phyloP scores from a whole-genome alignment of 495 filamentous ascomycete species.

The Bacidia gigantensis region DNA sequence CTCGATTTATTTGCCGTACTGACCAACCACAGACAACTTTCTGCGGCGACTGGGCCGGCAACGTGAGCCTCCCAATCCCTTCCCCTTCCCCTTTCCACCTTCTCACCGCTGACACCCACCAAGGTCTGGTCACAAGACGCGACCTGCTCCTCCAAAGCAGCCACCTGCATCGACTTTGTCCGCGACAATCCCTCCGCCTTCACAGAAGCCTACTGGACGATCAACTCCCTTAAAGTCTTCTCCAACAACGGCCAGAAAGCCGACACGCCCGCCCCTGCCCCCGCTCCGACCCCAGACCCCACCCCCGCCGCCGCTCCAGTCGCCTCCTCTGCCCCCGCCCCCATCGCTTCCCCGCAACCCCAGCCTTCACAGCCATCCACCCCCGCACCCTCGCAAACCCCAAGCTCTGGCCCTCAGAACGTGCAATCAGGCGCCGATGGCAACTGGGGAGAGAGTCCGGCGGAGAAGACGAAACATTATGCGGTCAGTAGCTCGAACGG shows the following conservation, averaged over 20 bases:
- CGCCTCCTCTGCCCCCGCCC: not conserved
- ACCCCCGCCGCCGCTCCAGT: not conserved
- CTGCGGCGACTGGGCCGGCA: slow-evolving; percentile 81
- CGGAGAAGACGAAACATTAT: not conserved
- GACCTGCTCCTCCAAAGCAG: slow-evolving; percentile 23
- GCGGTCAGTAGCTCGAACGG: not conserved
- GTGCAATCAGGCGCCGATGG: not conserved
- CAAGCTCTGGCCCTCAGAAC: not conserved
- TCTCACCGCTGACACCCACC: not conserved
- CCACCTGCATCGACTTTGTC: slow-evolving; percentile 47
- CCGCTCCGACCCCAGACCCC: not conserved
- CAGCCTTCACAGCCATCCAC: not conserved
- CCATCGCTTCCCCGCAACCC: not conserved
- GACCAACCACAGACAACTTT: too few species aligned
- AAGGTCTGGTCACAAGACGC: slow-evolving; percentile 26
- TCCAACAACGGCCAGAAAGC: not conserved
- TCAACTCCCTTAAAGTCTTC: slow-evolving; percentile 52
- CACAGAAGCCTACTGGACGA: slow-evolving; percentile 49
- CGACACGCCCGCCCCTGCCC: not conserved
- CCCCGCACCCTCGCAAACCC: not conserved
- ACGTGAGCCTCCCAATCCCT: slow-evolving; percentile 21
- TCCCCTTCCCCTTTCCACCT: not conserved
- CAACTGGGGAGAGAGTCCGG: not conserved
- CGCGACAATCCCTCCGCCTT: slow-evolving; percentile 49
- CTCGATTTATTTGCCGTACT: too few species aligned